Base-by-base conservation (phyloP, 371 early-diverging fungal species). In the Mucor plumbeus region DNA sequence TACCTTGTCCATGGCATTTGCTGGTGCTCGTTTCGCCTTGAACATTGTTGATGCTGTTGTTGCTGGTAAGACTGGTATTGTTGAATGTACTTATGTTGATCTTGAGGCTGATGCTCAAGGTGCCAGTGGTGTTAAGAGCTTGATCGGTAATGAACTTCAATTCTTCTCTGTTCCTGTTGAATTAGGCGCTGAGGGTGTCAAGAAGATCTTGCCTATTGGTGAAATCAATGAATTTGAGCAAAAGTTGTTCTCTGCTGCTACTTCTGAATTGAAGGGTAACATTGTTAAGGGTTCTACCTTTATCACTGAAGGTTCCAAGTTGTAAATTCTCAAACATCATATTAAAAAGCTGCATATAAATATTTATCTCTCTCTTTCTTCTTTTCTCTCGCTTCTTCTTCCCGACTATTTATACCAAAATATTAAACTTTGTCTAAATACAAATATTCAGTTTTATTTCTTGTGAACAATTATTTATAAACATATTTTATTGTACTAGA, bases 1-100 rank as follows among this genome's bases (percentile, higher is more conserved):
- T 39, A 96, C 96, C 10, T 83, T 96, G 14, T 92, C 93, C 44
- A 94, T 96, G 96, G 96, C 96, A 17, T 92, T 83, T 62, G 96
- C 96, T 62, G 97, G 94, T 72, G 94, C 94, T 47, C 91, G 93
- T 43, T 96, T 96, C 74, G 86, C 91, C 31, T 72, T 87, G 69
- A 84, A 86, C 33, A 73, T 96, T 19, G 71, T 94, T 13, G 86
- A 91, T 5, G 95, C 95, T 5, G 75, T 85, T 40, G 83, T 90
- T 39, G 67, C 63, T 10, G 87, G 88, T 58, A 88, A 89, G 78
- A 60, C 79, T 15, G 88, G 88, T 39, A 72, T 92, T 11, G 83
- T 86, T 56, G 95, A 94, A 75, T 91, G 91, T 65, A 89, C 94
- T 5, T 96, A 87, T 74, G 90, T 96, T 74, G 78, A 94, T 83